Evolutionary conservation across 2,329 filamentous ascomycete genomes (phyloP).

Genomic region (Moelleriella libera): DNA sequence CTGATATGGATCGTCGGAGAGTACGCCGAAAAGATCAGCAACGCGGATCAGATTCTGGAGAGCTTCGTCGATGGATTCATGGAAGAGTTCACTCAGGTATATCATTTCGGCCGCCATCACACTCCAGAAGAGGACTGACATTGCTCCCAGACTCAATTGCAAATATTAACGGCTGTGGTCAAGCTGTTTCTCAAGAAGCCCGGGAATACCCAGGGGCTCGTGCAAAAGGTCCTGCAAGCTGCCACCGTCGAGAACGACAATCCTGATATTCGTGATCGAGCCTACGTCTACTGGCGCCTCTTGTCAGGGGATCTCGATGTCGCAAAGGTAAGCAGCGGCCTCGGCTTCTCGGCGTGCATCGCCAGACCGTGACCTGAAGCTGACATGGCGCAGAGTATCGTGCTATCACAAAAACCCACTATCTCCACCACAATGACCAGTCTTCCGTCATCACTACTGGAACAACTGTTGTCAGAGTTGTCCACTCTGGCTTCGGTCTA

Average conservation of each 20-base stretch:
- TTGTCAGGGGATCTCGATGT: slow-evolving; percentile 83
- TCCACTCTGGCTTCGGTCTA: slow-evolving; percentile 95
- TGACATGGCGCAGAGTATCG: slow-evolving; percentile 44
- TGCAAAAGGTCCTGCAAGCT: slow-evolving; percentile 86
- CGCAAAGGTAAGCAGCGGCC: slow-evolving; percentile 51
- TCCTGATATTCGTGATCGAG: slow-evolving; percentile 89
- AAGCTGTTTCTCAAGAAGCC: slow-evolving; percentile 97
- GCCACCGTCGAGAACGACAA: slow-evolving; percentile 95
- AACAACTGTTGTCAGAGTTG: slow-evolving; percentile 80
- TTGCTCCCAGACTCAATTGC: slow-evolving; percentile 66
- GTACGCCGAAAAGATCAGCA: slow-evolving; percentile 98
- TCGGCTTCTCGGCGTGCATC: not conserved
- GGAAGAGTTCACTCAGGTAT: slow-evolving; percentile 90
- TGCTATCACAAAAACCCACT: slow-evolving; percentile 85
- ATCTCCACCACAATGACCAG: slow-evolving; percentile 92
- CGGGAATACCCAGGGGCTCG: slow-evolving; percentile 75
- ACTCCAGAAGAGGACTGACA: slow-evolving; percentile 2
- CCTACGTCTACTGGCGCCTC: slow-evolving; percentile 96
- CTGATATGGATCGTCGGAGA: slow-evolving; percentile 99
- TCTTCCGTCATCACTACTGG: slow-evolving; percentile 67
- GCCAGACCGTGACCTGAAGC: not conserved
- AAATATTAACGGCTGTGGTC: slow-evolving; percentile 92
- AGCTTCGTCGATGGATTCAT: slow-evolving; percentile 89
- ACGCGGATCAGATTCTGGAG: slow-evolving; percentile 86
- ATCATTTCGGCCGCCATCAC: not conserved